Conservation (phyloP, 2,329 filamentous ascomycete species). For the Pestalotiopsis sp. region DNA sequence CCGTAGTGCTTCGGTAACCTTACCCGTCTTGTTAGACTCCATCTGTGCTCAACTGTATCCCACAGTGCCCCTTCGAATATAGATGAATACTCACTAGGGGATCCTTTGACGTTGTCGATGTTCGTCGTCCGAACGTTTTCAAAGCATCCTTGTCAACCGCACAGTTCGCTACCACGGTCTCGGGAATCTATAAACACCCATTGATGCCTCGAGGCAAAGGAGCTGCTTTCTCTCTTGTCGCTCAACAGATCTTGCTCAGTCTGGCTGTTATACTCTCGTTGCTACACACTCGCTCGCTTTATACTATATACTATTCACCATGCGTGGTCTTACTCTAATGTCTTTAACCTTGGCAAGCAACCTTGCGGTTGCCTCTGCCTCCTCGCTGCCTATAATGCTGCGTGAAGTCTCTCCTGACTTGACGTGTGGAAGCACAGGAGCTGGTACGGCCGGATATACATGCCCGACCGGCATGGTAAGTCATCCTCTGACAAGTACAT, state of each 20-base stretch:
- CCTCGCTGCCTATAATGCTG: constrained; percentile 15
- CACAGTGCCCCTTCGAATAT: constrained; percentile 5
- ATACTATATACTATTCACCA: constrained; percentile 10
- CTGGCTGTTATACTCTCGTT: constrained; percentile 16
- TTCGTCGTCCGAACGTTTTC: not conserved
- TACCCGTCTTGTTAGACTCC: not conserved
- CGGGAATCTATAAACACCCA: constrained; percentile 5
- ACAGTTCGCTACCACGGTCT: constrained; percentile 5
- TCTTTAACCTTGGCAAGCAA: constrained; percentile 22
- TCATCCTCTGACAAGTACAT: not conserved
- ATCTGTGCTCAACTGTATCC: constrained; percentile 9
- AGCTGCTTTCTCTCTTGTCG: not conserved
- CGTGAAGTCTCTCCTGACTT: constrained; percentile 16
- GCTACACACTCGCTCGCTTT: constrained; percentile 17
- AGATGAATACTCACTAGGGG: constrained; percentile 2
- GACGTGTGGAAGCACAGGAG: constrained; percentile 8
- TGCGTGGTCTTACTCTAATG: constrained; percentile 17
- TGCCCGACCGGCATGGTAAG: constrained; percentile 7
- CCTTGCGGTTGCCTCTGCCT: constrained; percentile 23
- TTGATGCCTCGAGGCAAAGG: not conserved
- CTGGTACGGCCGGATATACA: constrained; percentile 9
- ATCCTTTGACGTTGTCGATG: not conserved
- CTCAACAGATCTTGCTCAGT: not conserved
- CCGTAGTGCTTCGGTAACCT: not conserved
- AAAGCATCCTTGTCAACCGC: not conserved